Conservation (phyloP, 352 stramenopile genomes). For the Globisporangium recalcitrans region DNA sequence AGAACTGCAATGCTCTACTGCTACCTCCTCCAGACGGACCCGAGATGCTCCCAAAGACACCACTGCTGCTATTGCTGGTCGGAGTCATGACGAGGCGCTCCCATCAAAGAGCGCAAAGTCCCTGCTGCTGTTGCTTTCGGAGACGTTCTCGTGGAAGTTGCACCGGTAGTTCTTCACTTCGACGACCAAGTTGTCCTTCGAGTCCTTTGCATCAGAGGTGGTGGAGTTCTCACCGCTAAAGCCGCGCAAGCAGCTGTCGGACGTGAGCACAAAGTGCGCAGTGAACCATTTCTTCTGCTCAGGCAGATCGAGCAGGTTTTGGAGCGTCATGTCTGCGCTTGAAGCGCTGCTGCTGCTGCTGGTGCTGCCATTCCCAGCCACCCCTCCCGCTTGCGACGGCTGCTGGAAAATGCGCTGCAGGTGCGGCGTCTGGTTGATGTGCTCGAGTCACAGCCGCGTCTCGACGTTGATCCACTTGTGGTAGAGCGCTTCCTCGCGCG, state of each 20-base stretch:
- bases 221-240: neutral
- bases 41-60: constrained; percentile 12
- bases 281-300: constrained; percentile 48
- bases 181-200: constrained; percentile 29
- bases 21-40: constrained; percentile 1
- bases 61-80: neutral
- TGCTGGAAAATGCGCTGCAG: constrained; percentile 50
- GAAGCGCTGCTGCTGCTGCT: neutral
- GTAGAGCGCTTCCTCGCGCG: constrained; percentile 43
- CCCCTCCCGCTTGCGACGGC: constrained; percentile 1
- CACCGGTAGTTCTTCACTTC: constrained; percentile 50
- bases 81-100: constrained; percentile 25
- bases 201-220: neutral
- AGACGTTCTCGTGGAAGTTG: constrained; percentile 34
- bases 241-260: constrained; percentile 43
- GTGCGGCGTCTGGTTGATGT: constrained; percentile 52
- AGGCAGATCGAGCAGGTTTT: constrained; percentile 49
- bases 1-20: neutral
- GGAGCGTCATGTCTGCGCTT: constrained; percentile 22
- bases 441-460: constrained; percentile 33
- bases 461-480: constrained; percentile 54
- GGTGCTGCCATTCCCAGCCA: too few relatives aligned
- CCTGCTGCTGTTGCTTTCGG: neutral
- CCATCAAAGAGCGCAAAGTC: constrained; percentile 9
- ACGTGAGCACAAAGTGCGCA: constrained; percentile 37